These are phyloP conservation scores for Maudiozyma serrabonitensis DNA, from an alignment of 805 yeast species.

Conservation along the genomic window DNA sequence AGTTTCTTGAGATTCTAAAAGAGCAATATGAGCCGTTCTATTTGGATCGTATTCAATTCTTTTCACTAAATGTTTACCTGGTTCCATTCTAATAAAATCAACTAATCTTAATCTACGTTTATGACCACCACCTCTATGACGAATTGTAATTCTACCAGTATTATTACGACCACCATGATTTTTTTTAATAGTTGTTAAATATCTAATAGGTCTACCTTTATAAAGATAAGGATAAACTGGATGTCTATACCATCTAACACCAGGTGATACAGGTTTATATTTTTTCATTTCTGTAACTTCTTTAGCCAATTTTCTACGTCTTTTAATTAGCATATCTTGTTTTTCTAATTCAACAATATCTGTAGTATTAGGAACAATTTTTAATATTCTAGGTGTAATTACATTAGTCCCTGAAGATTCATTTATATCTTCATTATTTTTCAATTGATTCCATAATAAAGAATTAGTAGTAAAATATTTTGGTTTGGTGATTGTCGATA, in stretches of 20 bases:
- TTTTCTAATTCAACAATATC: conserved; percentile 65
- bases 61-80: conserved; percentile 70
- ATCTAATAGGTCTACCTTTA: conserved; percentile 72
- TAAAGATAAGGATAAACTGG: conserved; percentile 82
- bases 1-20: conserved; percentile 55
- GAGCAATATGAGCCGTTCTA: conserved; percentile 87
- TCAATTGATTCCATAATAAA: neutral
- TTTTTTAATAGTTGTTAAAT: conserved; percentile 63
- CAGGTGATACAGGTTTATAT: conserved; percentile 76
- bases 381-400: conserved; percentile 21
- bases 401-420: neutral
- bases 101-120: conserved; percentile 77
- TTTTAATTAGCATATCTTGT: conserved; percentile 61
- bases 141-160: conserved; percentile 77
- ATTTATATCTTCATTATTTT: neutral
- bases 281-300: conserved; percentile 63
- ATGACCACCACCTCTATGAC: conserved; percentile 97
- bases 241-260: conserved; percentile 76
- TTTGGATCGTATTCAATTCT: conserved; percentile 95
- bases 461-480: neutral
- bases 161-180: conserved; percentile 82
- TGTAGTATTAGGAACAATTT: conserved; percentile 34
- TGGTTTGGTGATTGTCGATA: neutral
- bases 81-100: conserved; percentile 56
- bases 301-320: conserved; percentile 65